Base-by-base conservation (phyloP, 257 asterid genomes). In the Penstemon davidsonii region DNA sequence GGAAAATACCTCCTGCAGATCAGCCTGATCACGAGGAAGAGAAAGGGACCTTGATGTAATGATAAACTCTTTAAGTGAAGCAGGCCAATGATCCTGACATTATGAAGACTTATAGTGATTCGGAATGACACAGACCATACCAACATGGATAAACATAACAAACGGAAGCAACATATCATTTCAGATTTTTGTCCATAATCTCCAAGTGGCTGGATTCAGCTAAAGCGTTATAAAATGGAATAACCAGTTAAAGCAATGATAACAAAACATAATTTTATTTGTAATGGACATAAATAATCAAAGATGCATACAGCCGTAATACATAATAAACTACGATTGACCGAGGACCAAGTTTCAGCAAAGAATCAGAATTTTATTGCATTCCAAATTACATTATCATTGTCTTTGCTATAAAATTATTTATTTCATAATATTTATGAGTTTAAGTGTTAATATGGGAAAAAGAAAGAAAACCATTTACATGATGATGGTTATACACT, bases 71-170 rank as follows among this genome's bases (percentile, higher is more conserved):
- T 85, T 87, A 62, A 89, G 94, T 8, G 96, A 89, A 71, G 76
- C 78, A 58, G 96, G 98, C 98, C 96, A 92, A 76, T 87, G 78
- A 82, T 86, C 92, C 98, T 92, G 68, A 40, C 75, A 78, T 40
- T 62, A 72, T 51, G 46, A 59, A 71, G 46, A 66, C 38, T 25
- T 49, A 15, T 41, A 64, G 54, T 66, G 11, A 66, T 49, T 52
- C 12, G 56, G 60, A 43, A 71, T 40, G 42, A 60, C 61, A 63
- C 59, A 44, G 53, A 11, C 33, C 56, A 46, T 2, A 9, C 41
- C 55, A n/a, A 47, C 60, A 49, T 54, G 65, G 54, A 63, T 40
- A 7, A 44, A 47, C 55, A 46, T n/a, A 52, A n/a, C 7, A 59
- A 68, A 50, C 11, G 49, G 42, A 44, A 5, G 53, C 70, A 25